These are phyloP conservation scores for Tubosaeta sp. DNA, from an alignment of 768 basidiomycete species.

Conservation along the genomic window DNA sequence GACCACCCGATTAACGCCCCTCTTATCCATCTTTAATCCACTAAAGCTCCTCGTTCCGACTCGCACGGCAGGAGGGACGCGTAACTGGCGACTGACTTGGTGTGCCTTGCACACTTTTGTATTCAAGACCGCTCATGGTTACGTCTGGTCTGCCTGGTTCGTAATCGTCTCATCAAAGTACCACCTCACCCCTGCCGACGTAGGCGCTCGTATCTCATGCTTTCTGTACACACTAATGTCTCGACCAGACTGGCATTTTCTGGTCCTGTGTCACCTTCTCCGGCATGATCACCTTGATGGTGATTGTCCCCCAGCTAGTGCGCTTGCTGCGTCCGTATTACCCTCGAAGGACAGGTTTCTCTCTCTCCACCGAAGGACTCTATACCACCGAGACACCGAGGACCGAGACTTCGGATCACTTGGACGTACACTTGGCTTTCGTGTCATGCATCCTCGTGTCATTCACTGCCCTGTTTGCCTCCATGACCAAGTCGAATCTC, in stretches of 20 bases:
- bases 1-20: background rate
- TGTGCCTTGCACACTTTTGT: slow-evolving; percentile 28
- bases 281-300: slow-evolving; percentile 14
- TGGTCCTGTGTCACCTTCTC: slow-evolving; percentile 17
- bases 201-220: background rate
- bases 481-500: slow-evolving; percentile 5
- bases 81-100: slow-evolving; percentile 28
- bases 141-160: slow-evolving; percentile 14
- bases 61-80: slow-evolving; percentile 12
- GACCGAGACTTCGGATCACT: slow-evolving; percentile 19
- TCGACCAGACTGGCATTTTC: slow-evolving; percentile 25
- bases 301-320: slow-evolving; percentile 21
- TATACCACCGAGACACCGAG: background rate
- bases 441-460: slow-evolving; percentile 15
- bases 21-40: slow-evolving; percentile 20
- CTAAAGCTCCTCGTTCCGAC: slow-evolving; percentile 22
- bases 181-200: slow-evolving; percentile 26
- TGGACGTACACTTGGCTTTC: slow-evolving; percentile 29
- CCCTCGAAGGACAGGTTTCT: background rate
- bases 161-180: slow-evolving; percentile 25
- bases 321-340: slow-evolving; percentile 28
- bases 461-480: slow-evolving; percentile 11
- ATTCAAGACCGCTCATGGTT: slow-evolving; percentile 12
- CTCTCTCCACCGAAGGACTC: background rate
- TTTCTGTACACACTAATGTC: background rate